Percentiles rank a stretch among this genome's conserved stretches.
These are phyloP conservation scores for Begonia masoniana DNA, from an alignment of 306 rosid species.

Conservation along the genomic window DNA sequence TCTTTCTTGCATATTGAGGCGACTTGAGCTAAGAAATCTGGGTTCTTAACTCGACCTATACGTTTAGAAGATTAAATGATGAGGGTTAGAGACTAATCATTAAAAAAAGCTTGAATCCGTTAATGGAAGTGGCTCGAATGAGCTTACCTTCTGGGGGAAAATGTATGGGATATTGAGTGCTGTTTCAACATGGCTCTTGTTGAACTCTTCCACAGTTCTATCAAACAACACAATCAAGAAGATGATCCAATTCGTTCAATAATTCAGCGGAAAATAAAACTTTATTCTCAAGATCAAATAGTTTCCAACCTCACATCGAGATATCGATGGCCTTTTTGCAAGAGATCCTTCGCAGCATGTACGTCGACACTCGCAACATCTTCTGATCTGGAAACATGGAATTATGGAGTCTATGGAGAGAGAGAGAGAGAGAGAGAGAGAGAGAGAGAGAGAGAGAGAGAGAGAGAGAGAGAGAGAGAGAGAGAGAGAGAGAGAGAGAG, in stretches of 20 bases:
- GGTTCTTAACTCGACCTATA: constrained; percentile 28
- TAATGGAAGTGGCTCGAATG: neutral
- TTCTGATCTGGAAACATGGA: constrained; percentile 12
- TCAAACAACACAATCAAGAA: neutral
- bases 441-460: too few relatives aligned
- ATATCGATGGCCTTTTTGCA: constrained; percentile 16
- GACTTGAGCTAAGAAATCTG: constrained; percentile 22
- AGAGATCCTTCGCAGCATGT: constrained; percentile 23
- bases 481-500: too few relatives aligned
- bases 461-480: too few relatives aligned
- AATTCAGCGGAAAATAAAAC: neutral
- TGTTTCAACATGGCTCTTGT: constrained; percentile 30
- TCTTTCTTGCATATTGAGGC: constrained; percentile 18
- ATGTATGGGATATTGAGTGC: constrained; percentile 39
- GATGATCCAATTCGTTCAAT: neutral
- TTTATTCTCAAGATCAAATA: neutral
- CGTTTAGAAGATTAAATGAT: too few relatives aligned
- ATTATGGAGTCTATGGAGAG: too few relatives aligned
- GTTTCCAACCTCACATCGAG: constrained; percentile 28
- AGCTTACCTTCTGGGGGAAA: constrained; percentile 30
- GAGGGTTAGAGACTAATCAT: too few relatives aligned
- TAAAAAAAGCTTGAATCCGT: too few relatives aligned
- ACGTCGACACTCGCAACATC: constrained; percentile 30
- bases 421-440: too few relatives aligned
- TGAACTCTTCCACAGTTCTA: constrained; percentile 30